Conservation (phyloP, 495 filamentous ascomycete species). For the Penicillium macrosclerotiorum region DNA sequence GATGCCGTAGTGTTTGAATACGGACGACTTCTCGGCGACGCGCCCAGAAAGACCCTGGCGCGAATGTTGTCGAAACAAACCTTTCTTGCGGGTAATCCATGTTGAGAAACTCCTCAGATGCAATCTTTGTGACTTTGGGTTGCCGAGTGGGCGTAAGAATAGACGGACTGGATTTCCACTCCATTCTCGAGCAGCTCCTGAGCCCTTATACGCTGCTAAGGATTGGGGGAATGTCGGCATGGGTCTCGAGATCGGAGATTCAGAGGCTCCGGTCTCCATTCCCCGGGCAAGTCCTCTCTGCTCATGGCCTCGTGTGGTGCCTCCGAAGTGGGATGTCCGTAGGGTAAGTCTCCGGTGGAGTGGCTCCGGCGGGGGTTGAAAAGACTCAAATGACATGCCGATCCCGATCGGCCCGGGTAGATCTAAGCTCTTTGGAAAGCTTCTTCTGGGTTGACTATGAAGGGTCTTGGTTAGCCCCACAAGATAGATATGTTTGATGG, state of each 20-base stretch:
- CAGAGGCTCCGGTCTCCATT: constrained; percentile 2
- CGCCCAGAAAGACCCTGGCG: constrained; percentile 29
- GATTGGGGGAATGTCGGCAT: not conserved
- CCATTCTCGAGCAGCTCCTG: not conserved
- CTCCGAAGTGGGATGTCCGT: constrained; percentile 14
- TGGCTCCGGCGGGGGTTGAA: constrained; percentile 20
- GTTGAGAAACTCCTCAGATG: not conserved
- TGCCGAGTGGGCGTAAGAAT: too few relatives aligned
- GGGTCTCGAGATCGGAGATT: constrained; percentile 10
- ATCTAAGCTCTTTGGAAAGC: too few relatives aligned
- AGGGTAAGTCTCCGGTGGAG: constrained; percentile 19
- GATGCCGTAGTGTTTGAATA: constrained; percentile 39
- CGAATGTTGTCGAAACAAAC: constrained; percentile 31
- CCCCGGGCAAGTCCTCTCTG: not conserved
- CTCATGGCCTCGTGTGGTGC: not conserved
- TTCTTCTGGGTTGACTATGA: too few relatives aligned
- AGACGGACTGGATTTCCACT: too few relatives aligned
- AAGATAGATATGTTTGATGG: too few relatives aligned
- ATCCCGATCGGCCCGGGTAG: too few relatives aligned
- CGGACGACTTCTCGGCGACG: constrained; percentile 40
- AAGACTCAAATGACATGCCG: too few relatives aligned
- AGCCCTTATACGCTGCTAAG: constrained; percentile 6
- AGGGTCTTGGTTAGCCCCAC: too few relatives aligned
- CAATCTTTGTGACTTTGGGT: too few relatives aligned
- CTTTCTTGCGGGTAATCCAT: constrained; percentile 36